Conservation (phyloP, 2,329 filamentous ascomycete genomes). For the Pseudogymnoascus sp. region DNA sequence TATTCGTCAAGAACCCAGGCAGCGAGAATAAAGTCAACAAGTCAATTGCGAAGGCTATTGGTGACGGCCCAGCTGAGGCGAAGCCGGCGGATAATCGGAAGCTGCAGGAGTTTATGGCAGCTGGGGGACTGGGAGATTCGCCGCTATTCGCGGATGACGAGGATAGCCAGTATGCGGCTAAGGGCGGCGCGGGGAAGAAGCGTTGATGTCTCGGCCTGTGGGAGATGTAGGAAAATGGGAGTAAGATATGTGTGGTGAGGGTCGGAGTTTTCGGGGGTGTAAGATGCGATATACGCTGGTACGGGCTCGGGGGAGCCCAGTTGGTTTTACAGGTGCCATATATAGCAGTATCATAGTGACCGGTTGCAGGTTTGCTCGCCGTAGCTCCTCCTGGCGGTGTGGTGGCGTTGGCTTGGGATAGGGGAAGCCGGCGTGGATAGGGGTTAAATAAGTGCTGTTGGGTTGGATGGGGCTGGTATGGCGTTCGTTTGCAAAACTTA, state of each 20-base stretch:
- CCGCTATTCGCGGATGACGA: conserved; percentile 61
- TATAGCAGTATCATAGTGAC: conserved; percentile 1
- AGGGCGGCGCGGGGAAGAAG: not conserved
- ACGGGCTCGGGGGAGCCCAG: not conserved
- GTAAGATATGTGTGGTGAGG: not conserved
- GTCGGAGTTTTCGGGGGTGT: not conserved
- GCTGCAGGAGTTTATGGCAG: conserved; percentile 68
- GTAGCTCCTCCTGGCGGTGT: conserved; percentile 1
- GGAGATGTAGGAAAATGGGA: not conserved
- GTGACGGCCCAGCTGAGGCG: conserved; percentile 40
- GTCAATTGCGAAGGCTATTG: conserved; percentile 27
- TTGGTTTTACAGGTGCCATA: not conserved
- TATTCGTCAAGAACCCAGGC: conserved; percentile 63
- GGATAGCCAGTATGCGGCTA: conserved; percentile 37
- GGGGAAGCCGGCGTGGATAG: not conserved
- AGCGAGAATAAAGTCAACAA: conserved; percentile 38
- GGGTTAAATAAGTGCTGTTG: not conserved
- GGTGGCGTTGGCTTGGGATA: conserved; percentile 5
- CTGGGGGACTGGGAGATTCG: conserved; percentile 82
- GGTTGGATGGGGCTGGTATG: not conserved
- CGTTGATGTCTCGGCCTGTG: not conserved
- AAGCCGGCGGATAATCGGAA: conserved; percentile 60
- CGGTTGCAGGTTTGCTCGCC: conserved; percentile 1
- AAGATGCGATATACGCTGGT: conserved; percentile 5
- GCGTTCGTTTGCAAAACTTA: conserved; percentile 6